phyloP scores from a whole-genome alignment of 177 flowering plant genomes.

The Viscum album region DNA sequence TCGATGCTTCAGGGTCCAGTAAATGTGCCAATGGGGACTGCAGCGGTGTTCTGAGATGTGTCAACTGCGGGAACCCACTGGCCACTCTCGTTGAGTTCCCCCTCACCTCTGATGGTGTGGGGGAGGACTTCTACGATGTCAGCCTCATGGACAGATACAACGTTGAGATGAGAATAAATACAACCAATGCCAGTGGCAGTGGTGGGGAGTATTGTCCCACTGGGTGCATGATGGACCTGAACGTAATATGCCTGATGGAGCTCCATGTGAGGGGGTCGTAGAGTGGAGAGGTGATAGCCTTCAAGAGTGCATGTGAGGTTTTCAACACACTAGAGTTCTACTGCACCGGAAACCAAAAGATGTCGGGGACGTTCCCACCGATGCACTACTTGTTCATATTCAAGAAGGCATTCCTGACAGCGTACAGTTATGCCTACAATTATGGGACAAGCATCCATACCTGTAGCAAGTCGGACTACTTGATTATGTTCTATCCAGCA shows the following conservation, averaged over 20 bases:
- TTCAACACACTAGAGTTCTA: constrained; percentile 38
- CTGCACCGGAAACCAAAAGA: constrained; percentile 35
- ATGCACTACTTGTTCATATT: constrained; percentile 39
- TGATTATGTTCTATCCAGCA: constrained; percentile 46
- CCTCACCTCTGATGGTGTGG: constrained; percentile 25
- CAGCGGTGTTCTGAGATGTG: constrained; percentile 32
- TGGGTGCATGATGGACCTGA: constrained; percentile 48
- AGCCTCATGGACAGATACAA: constrained; percentile 76
- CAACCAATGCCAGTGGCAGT: constrained; percentile 19
- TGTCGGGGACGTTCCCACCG: constrained; percentile 31
- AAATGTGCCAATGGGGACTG: constrained; percentile 51
- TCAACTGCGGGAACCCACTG: constrained; percentile 39
- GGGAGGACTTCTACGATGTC: constrained; percentile 56
- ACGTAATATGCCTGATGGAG: constrained; percentile 47
- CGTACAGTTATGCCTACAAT: constrained; percentile 46
- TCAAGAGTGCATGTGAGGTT: constrained; percentile 44
- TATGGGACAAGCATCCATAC: constrained; percentile 40
- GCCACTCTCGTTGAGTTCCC: constrained; percentile 65
- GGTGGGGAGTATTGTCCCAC: constrained; percentile 25
- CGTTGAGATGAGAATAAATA: constrained; percentile 34
- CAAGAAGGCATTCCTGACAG: constrained; percentile 34
- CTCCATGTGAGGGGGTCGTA: constrained; percentile 13
- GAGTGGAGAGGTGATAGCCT: constrained; percentile 25
- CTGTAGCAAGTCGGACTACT: constrained; percentile 33
- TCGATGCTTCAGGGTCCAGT: constrained; percentile 25